Conservation (phyloP, 1,284 basidiomycete species). For the Apiotrichum sp. region DNA sequence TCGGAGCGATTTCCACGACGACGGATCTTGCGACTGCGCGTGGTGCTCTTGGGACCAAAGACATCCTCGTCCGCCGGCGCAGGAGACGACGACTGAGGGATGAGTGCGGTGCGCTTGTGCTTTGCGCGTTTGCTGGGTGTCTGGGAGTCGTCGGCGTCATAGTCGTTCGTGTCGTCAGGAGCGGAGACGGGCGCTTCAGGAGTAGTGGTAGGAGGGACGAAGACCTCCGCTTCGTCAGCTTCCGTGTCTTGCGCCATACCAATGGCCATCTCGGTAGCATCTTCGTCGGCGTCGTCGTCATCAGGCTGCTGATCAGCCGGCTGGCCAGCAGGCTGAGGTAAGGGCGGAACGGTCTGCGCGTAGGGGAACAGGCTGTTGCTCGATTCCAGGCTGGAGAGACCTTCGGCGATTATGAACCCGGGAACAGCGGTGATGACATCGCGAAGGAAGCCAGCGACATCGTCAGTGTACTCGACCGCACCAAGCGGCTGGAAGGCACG, state of each 20-base stretch:
- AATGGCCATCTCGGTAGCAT: not conserved
- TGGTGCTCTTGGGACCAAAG: slow-evolving; percentile 24
- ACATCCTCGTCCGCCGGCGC: slow-evolving; percentile 18
- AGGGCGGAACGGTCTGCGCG: slow-evolving; percentile 1
- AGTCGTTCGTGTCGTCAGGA: slow-evolving; percentile 3
- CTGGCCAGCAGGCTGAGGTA: not conserved
- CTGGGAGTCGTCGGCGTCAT: slow-evolving; percentile 15
- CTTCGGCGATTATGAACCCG: slow-evolving; percentile 31
- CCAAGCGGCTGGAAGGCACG: slow-evolving; percentile 22
- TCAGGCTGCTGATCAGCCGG: too few relatives aligned
- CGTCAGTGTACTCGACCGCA: slow-evolving; percentile 25
- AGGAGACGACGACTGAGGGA: slow-evolving; percentile 8
- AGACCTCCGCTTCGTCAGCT: not conserved
- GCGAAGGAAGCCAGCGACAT: slow-evolving; percentile 29
- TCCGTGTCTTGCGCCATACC: not conserved
- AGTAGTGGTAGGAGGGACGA: not conserved
- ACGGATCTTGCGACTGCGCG: not conserved
- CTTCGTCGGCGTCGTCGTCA: not conserved
- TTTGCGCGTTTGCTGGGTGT: not conserved
- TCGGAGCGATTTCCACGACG: not conserved
- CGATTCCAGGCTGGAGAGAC: slow-evolving; percentile 11
- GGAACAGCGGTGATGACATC: slow-evolving; percentile 30
- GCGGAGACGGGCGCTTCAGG: not conserved
- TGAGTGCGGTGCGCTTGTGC: not conserved
- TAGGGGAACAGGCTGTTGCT: slow-evolving; percentile 2